Evolutionary conservation across 331 rosid genomes (phyloP).

Genomic region (Erythrophleum ivorense): DNA sequence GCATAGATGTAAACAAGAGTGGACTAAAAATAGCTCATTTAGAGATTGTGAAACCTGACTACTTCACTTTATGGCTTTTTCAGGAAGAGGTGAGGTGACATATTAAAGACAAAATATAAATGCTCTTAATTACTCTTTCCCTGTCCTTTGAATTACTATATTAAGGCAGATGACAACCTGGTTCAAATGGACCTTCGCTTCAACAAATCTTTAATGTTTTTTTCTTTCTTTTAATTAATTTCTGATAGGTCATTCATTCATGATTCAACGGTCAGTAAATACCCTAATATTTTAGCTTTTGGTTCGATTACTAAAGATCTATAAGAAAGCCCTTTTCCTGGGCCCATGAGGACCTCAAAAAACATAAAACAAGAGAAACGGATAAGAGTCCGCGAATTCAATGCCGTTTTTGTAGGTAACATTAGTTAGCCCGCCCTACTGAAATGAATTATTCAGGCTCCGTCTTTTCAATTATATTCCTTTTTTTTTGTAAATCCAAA

Average conservation of each 20-base stretch:
- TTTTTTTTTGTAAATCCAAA: too few species aligned
- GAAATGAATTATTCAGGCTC: background rate
- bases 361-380: background rate
- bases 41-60: background rate
- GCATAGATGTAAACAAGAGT: background rate
- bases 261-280: too few species aligned
- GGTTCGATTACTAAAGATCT: too few species aligned
- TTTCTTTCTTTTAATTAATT: too few species aligned
- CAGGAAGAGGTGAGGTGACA: background rate
- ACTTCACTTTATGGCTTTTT: background rate
- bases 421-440: background rate
- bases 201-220: too few species aligned
- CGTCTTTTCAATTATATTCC: background rate
- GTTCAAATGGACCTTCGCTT: too few species aligned
- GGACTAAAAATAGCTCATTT: background rate
- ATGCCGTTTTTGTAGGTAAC: constrained; percentile 27
- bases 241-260: too few species aligned
- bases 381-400: constrained; percentile 6
- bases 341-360: background rate
- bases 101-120: background rate
- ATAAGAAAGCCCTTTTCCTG: background rate
- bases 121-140: background rate
- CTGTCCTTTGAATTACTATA: background rate
- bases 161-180: background rate
- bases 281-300: too few species aligned